Conservation (phyloP, 2,329 filamentous ascomycete species). For the Colletotrichum gloeosporioides region DNA sequence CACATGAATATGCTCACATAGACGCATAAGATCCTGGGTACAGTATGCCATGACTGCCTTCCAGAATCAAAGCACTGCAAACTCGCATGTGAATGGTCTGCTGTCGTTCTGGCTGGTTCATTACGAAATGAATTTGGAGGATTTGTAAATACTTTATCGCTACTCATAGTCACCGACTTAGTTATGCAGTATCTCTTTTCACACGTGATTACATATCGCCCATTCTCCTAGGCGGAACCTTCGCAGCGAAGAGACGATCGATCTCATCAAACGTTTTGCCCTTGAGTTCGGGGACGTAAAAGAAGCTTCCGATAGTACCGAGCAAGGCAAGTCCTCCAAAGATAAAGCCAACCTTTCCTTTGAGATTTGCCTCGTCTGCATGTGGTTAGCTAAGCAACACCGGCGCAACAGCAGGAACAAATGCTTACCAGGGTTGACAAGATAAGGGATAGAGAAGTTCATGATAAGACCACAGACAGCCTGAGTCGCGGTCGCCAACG, state of each 20-base stretch:
- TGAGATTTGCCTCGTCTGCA: slow-evolving; percentile 30
- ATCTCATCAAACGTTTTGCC: slow-evolving; percentile 27
- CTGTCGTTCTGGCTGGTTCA: no score
- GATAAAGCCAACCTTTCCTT: slow-evolving; percentile 34
- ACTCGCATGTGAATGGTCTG: accelerated
- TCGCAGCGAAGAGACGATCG: slow-evolving; percentile 32
- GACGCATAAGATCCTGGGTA: accelerated
- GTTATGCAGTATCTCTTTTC: background rate
- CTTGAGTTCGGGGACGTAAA: slow-evolving; percentile 27
- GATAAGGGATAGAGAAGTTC: slow-evolving; percentile 30
- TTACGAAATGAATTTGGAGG: accelerated
- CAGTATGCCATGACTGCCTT: no score
- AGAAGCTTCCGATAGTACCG: slow-evolving; percentile 25
- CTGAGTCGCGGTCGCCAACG: slow-evolving; percentile 46
- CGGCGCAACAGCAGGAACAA: accelerated
- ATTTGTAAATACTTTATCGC: background rate
- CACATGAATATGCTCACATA: no score
- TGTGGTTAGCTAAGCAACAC: background rate
- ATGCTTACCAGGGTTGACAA: slow-evolving; percentile 24
- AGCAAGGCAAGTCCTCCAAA: slow-evolving; percentile 21
- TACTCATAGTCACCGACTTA: background rate
- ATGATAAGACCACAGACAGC: slow-evolving; percentile 39
- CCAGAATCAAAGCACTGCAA: no score
- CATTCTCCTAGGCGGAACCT: slow-evolving; percentile 2
- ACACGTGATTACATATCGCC: background rate